These are phyloP conservation scores for Cenchrus purpureus DNA, from an alignment of 176 grass and related monocot genomes.

Conservation along the genomic window DNA sequence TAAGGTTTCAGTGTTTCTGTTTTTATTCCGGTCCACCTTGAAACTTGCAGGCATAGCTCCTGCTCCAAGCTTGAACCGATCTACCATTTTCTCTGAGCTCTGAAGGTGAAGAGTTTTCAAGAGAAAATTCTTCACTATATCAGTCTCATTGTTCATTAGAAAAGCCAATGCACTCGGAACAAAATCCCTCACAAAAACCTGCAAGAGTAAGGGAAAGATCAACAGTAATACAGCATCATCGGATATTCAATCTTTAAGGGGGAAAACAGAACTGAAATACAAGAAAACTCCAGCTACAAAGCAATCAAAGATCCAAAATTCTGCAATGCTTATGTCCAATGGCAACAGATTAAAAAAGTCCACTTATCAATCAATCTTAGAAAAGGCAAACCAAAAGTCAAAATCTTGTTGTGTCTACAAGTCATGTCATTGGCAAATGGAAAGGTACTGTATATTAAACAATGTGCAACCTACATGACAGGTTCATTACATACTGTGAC, in stretches of 20 bases:
- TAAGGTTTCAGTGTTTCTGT: conserved; percentile 72
- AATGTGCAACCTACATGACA: neutral
- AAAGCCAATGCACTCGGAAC: conserved; percentile 91
- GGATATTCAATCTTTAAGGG: conserved; percentile 4
- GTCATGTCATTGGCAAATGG: neutral
- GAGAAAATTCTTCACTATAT: conserved; percentile 96
- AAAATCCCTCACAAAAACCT: conserved; percentile 97
- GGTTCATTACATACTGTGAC: neutral
- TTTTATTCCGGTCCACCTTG: conserved; percentile 71
- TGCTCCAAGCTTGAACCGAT: conserved; percentile 93
- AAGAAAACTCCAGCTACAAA: neutral
- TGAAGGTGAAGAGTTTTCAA: conserved; percentile 85
- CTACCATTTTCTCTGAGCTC: conserved; percentile 86
- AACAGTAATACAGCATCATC: neutral
- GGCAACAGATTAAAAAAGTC: neutral
- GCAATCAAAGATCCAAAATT: neutral
- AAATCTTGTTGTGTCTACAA: neutral
- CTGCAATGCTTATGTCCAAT: neutral
- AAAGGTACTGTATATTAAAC: neutral
- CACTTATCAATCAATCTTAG: neutral
- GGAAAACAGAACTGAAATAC: neutral
- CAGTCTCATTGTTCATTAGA: conserved; percentile 88
- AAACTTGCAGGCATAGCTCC: conserved; percentile 98
- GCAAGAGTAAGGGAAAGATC: conserved; percentile 6
- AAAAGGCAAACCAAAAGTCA: conserved; percentile 10